Percentiles rank a stretch among this genome's conserved stretches.
Evolutionary conservation across 2,329 filamentous ascomycete species (phyloP).

Genomic region (Stagonosporopsis tanaceti): DNA sequence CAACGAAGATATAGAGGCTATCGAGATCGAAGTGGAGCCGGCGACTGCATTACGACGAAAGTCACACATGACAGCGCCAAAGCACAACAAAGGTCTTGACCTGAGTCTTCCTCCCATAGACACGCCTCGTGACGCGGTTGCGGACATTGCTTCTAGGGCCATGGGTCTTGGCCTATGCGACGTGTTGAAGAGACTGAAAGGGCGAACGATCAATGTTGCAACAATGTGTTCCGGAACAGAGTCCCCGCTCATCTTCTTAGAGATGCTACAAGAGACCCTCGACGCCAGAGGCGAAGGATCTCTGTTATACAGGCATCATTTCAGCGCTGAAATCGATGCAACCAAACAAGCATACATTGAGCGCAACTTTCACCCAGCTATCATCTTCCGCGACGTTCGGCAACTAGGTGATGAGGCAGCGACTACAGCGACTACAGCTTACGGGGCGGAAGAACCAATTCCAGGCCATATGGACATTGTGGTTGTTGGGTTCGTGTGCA

Average conservation of each 20-base stretch:
- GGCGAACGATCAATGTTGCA: constrained; percentile 61
- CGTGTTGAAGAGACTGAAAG: constrained; percentile 46
- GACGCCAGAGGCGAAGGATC: constrained; percentile 13
- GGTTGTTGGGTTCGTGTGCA: constrained; percentile 77
- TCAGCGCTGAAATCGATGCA: constrained; percentile 57
- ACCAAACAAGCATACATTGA: constrained; percentile 59
- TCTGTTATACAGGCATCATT: constrained; percentile 49
- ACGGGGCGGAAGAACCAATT: constrained; percentile 66
- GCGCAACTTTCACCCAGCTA: constrained; percentile 53
- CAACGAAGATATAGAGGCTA: neutral
- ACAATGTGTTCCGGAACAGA: constrained; percentile 85
- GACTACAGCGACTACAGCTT: constrained; percentile 68
- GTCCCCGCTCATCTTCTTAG: constrained; percentile 71
- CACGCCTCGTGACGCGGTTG: constrained; percentile 59
- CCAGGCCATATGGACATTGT: constrained; percentile 69
- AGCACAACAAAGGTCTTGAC: constrained; percentile 38
- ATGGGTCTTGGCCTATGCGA: constrained; percentile 42
- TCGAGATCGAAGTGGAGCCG: neutral
- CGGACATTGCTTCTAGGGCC: constrained; percentile 55
- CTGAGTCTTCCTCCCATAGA: constrained; percentile 55
- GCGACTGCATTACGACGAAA: neutral
- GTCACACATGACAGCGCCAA: neutral
- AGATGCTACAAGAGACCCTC: constrained; percentile 57
- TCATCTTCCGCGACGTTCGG: constrained; percentile 56
- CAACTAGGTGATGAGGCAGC: constrained; percentile 56